A percentile compares a stretch with the other conserved stretches of the same genome.
Evolutionary conservation across 2,329 filamentous ascomycete species (phyloP).

Genomic region (Hypocrella siamensis): DNA sequence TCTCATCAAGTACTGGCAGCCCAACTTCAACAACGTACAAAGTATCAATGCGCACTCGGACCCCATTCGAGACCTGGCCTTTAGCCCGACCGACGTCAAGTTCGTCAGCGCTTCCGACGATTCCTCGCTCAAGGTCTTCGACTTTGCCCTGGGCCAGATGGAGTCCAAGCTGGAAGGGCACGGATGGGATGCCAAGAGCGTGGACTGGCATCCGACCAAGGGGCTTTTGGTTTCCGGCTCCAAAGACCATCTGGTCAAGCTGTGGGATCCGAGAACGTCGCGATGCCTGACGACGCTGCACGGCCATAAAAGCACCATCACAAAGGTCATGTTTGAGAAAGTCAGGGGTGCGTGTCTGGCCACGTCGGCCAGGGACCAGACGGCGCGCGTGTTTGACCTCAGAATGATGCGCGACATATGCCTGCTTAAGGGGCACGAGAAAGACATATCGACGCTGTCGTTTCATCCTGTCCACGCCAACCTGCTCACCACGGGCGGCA

Average conservation of each 20-base stretch:
- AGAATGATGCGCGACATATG: constrained; percentile 98
- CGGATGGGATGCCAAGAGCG: constrained; percentile 92
- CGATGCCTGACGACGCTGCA: constrained; percentile 87
- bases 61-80: constrained; percentile 79
- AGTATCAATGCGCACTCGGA: constrained; percentile 83
- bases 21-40: constrained; percentile 98
- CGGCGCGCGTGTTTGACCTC: constrained; percentile 83
- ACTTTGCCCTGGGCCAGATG: constrained; percentile 75
- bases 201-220: constrained; percentile 95
- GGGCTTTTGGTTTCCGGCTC: constrained; percentile 89
- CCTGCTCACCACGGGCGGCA: constrained; percentile 76
- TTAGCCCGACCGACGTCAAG: constrained; percentile 86
- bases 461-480: constrained; percentile 92
- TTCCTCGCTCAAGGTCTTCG: constrained; percentile 84
- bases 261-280: constrained; percentile 91
- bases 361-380: constrained; percentile 85
- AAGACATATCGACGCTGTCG: constrained; percentile 79
- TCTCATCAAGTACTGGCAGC: constrained; percentile 95
- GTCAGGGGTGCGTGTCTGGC: constrained; percentile 73
- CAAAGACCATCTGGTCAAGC: constrained; percentile 92
- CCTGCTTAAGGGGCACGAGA: constrained; percentile 84
- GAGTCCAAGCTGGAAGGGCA: constrained; percentile 83
- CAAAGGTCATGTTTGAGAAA: constrained; percentile 79
- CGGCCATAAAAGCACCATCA: constrained; percentile 94
- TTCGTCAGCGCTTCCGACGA: constrained; percentile 96